Evolutionary conservation across 495 filamentous ascomycete genomes (phyloP).

Genomic region (Neurospora sp.): DNA sequence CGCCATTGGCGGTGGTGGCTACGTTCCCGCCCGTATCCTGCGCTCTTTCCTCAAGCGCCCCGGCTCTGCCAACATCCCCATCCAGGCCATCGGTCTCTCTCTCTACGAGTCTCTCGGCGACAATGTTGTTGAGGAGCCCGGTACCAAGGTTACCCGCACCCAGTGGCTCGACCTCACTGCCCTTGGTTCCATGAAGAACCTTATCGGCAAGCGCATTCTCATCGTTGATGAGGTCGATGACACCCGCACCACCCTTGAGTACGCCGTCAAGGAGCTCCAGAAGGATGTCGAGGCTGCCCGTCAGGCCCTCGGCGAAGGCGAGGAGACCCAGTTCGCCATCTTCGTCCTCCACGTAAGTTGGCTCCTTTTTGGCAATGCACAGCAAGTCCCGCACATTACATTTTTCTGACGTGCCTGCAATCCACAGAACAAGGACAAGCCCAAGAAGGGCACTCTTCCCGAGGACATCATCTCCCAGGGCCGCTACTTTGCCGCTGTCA

Average conservation of each 20-base stretch:
- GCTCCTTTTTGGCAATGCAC: not conserved
- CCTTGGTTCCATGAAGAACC: constrained; percentile 74
- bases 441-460: constrained; percentile 82
- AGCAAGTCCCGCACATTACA: not conserved
- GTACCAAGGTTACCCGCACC: constrained; percentile 91
- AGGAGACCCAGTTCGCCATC: constrained; percentile 79
- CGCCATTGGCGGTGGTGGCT: constrained; percentile 95
- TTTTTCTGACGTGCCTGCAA: not conserved
- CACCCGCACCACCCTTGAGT: constrained; percentile 92
- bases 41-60: constrained; percentile 93
- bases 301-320: constrained; percentile 52
- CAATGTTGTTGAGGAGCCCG: constrained; percentile 52
- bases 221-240: constrained; percentile 99
- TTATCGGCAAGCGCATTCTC: constrained; percentile 93
- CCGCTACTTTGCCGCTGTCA: constrained; percentile 77
- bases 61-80: constrained; percentile 88
- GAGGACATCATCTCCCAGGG: constrained; percentile 64
- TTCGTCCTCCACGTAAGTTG: constrained; percentile 87
- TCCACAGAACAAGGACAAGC: constrained; percentile 84
- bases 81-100: constrained; percentile 96
- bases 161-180: constrained; percentile 94
- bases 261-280: constrained; percentile 88
- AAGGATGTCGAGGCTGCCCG: constrained; percentile 88
- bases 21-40: constrained; percentile 93
- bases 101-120: constrained; percentile 82